Base-by-base conservation (phyloP, 768 basidiomycete genomes). In the Tephrocybe sp. region DNA sequence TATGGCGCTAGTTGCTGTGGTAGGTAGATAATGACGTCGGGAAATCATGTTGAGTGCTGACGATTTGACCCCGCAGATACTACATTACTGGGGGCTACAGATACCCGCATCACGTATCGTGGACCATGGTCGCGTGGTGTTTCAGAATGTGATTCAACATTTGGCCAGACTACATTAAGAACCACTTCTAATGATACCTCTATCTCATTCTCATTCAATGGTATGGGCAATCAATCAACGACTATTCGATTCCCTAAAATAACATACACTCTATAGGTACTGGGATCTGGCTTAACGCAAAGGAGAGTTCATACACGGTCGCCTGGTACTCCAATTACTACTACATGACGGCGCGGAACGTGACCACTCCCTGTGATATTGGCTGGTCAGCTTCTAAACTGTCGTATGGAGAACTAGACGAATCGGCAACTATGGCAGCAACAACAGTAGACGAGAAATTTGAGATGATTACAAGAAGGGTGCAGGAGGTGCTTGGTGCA, bases 401-500 rank as follows among this genome's bases (percentile, higher is more conserved):
- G 24, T 42, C 49, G 2, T 50, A 43, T 21, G 21, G 29, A n/a
- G 49, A 50, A 23, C n/a, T n/a, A n/a, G n/a, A n/a, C n/a, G n/a
- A n/a, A n/a, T n/a, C 21, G 11, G 11, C 4, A 18, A 49, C 47
- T 18, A 57, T 57, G 55, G 33, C 53, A n/a, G 34, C 34, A 30
- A 30, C 16, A 25, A 65, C 67, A 13, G 53, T 72, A 19, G 77
- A 78, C 33, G 71, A 78, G 53, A 85, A 78, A 62, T 94, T 79
- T 72, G 78, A 88, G 21, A 70, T 97, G 38, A 94, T 99, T 49
- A 94, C 91, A 1, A 73, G 94, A 42, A 72, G 88, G 57, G 67
- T 98, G 24, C 83, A 90, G 56, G 97, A 99, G 66, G 85, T 90
- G 4, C 82, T 98, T 3, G 90, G 93, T 19, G 91, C 77, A 2